These are phyloP conservation scores for Fusarium paranaense DNA, from an alignment of 2,329 filamentous ascomycete species.

Conservation along the genomic window DNA sequence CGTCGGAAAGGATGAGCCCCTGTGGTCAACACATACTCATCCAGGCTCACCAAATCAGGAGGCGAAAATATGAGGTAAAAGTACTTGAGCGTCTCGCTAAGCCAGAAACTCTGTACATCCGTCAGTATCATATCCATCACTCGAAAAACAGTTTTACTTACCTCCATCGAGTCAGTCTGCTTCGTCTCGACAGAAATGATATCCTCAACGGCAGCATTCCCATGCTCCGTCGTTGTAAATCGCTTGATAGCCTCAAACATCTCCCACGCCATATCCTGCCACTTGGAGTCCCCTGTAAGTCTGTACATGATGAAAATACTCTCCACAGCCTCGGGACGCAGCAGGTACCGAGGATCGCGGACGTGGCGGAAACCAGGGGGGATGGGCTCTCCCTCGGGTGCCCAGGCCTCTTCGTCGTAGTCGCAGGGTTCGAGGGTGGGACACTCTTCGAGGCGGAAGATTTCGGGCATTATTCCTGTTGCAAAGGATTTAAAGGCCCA, in stretches of 20 bases:
- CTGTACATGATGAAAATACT: constrained; percentile 63
- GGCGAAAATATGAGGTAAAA: constrained; percentile 79
- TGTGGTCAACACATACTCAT: constrained; percentile 73
- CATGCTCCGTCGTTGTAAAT: constrained; percentile 59
- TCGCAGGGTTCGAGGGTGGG: constrained; percentile 48
- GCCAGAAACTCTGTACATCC: constrained; percentile 72
- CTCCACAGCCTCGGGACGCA: constrained; percentile 64
- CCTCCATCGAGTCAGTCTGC: constrained; percentile 71
- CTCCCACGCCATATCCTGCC: constrained; percentile 63
- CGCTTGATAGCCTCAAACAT: constrained; percentile 63
- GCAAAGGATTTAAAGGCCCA: constrained; percentile 68
- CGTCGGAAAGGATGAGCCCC: constrained; percentile 60
- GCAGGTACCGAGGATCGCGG: constrained; percentile 61
- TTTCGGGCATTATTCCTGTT: constrained; percentile 70
- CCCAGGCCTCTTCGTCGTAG: constrained; percentile 48
- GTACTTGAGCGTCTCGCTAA: constrained; percentile 80
- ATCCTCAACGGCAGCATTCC: constrained; percentile 61
- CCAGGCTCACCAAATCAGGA: constrained; percentile 71
- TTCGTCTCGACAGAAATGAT: constrained; percentile 50
- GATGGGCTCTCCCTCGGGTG: constrained; percentile 41
- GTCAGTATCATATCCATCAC: background rate
- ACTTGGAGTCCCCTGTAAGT: constrained; percentile 59
- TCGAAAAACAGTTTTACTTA: constrained; percentile 43
- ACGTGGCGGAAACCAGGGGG: constrained; percentile 72
- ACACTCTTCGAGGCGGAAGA: constrained; percentile 61